Evolutionary conservation across 768 basidiomycete species (phyloP).

Genomic region (Calocera viscosa): DNA sequence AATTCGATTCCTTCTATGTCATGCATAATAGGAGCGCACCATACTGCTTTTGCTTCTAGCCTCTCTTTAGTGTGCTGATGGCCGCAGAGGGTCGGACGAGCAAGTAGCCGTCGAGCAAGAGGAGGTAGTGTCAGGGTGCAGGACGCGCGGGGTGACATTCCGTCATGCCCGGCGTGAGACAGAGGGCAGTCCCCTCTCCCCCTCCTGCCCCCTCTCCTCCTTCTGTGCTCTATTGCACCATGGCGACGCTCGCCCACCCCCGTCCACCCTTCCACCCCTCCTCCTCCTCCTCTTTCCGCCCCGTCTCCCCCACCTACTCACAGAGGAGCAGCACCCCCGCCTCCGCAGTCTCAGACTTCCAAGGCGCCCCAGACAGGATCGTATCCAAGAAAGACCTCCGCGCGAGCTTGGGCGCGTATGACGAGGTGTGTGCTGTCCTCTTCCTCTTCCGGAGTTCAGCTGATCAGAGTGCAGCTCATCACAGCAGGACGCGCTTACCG

Average conservation of each 20-base stretch:
- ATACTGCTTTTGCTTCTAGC: neutral
- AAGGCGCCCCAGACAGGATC: constrained; percentile 29
- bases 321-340: neutral
- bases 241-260: neutral
- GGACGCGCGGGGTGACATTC: no score
- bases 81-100: no score
- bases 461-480: constrained; percentile 44
- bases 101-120: no score
- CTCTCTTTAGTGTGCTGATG: neutral
- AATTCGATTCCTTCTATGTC: no score
- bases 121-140: no score
- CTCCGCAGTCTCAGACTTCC: neutral
- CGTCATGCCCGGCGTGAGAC: no score
- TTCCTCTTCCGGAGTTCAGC: neutral
- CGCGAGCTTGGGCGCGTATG: constrained; percentile 64
- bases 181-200: neutral
- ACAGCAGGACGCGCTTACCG: constrained; percentile 67
- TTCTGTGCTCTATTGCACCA: neutral
- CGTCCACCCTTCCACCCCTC: neutral
- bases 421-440: constrained; percentile 45
- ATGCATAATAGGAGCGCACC: no score
- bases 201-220: neutral
- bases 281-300: constrained; percentile 1
- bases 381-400: constrained; percentile 71
- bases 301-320: neutral